Conservation (phyloP, 805 yeast genomes). For the Trichomonascus vanleenenianus region DNA sequence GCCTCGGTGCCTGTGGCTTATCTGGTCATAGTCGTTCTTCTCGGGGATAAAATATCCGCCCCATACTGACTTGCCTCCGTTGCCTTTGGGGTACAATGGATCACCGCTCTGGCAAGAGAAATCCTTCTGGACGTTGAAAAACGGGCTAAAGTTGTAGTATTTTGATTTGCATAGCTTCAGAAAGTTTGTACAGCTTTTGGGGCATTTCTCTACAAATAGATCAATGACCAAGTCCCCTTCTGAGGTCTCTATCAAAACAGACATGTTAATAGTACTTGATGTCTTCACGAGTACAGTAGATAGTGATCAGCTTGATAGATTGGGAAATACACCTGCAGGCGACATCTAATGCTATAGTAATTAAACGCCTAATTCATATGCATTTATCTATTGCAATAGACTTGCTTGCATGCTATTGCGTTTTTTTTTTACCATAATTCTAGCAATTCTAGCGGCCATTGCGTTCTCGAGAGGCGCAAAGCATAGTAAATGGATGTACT, state of each 20-base stretch:
- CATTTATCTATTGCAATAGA: too few species aligned
- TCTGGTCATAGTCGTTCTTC: constrained; percentile 16
- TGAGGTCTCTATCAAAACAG: constrained; percentile 36
- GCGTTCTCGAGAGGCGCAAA: too few species aligned
- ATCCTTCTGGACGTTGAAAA: constrained; percentile 37
- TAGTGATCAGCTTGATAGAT: neutral
- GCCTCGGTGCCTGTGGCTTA: constrained; percentile 26
- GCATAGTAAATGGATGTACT: too few species aligned
- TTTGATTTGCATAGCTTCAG: constrained; percentile 45
- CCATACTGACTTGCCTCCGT: constrained; percentile 30
- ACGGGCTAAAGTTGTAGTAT: constrained; percentile 45
- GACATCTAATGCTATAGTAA: too few species aligned
- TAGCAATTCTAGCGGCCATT: too few species aligned
- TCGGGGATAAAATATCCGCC: constrained; percentile 21
- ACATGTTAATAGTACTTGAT: constrained; percentile 26
- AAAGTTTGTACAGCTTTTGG: constrained; percentile 39
- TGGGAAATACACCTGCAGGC: too few species aligned
- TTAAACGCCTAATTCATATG: too few species aligned
- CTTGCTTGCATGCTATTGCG: too few species aligned
- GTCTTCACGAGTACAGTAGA: neutral
- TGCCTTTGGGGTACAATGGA: constrained; percentile 36
- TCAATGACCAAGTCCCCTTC: constrained; percentile 48
- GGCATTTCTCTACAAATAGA: constrained; percentile 30
- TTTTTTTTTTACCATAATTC: too few species aligned
- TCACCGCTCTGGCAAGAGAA: constrained; percentile 40